phyloP scores from a whole-genome alignment of 495 filamentous ascomycete species.

The Penicillium bialowiezense region DNA sequence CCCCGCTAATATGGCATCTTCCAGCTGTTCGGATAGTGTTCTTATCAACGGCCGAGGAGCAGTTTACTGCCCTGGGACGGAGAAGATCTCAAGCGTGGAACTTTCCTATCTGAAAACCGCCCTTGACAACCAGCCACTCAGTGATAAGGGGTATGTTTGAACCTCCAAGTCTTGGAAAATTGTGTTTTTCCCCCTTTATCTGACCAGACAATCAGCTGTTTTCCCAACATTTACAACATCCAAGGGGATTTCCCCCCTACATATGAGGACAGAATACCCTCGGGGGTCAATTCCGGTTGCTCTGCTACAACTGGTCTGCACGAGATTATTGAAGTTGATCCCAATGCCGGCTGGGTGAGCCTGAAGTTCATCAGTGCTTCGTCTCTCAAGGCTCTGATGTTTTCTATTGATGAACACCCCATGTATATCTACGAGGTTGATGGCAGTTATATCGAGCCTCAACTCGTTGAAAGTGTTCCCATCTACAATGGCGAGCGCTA shows the following conservation, averaged over 20 bases:
- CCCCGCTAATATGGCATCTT: background rate
- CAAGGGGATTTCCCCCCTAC: slow-evolving; percentile 27
- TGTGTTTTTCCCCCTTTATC: too few species aligned
- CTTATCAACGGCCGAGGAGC: slow-evolving; percentile 54
- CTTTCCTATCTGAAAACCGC: slow-evolving; percentile 25
- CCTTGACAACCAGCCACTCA: slow-evolving; percentile 35
- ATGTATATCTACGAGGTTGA: slow-evolving; percentile 44
- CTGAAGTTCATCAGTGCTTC: slow-evolving; percentile 49
- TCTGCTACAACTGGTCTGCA: slow-evolving; percentile 33
- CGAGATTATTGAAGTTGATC: slow-evolving; percentile 38
- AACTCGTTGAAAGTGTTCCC: slow-evolving; percentile 23
- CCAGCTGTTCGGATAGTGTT: slow-evolving; percentile 45
- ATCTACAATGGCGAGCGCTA: slow-evolving; percentile 38
- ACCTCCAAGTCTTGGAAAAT: too few species aligned
- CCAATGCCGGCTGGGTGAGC: slow-evolving; percentile 39
- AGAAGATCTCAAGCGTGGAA: slow-evolving; percentile 33
- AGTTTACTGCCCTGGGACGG: slow-evolving; percentile 41
- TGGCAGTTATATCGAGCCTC: slow-evolving; percentile 36
- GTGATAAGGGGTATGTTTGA: slow-evolving; percentile 50
- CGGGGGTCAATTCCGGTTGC: slow-evolving; percentile 37
- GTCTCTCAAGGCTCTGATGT: slow-evolving; percentile 31
- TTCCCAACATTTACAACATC: slow-evolving; percentile 29
- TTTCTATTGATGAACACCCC: slow-evolving; percentile 43
- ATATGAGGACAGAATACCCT: slow-evolving; percentile 35
- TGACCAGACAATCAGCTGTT: slow-evolving; percentile 10